phyloP scores from a whole-genome alignment of 108 stramenopile species.

The Nannochloropsis salina region DNA sequence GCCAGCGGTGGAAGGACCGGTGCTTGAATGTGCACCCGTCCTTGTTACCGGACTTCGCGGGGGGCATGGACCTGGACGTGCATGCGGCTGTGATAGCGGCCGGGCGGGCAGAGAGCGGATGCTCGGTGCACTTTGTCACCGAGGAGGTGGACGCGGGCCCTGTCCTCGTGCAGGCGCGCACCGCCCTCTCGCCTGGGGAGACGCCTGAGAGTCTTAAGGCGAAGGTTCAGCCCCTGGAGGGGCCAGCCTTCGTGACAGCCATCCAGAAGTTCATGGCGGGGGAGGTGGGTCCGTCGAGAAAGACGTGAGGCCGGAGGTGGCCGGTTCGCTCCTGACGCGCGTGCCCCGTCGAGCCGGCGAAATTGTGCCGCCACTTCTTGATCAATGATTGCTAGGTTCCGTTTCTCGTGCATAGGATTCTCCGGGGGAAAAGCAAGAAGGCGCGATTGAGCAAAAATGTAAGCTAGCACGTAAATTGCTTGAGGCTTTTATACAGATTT shows the following conservation, averaged over 20 bases:
- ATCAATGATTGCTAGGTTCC: too few relatives aligned
- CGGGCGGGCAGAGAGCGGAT: constrained; percentile 80
- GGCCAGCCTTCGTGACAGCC: constrained; percentile 88
- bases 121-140: constrained; percentile 95
- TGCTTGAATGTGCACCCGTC: constrained; percentile 98
- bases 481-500: too few relatives aligned
- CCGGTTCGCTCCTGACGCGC: too few relatives aligned
- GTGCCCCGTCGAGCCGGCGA: too few relatives aligned
- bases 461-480: too few relatives aligned
- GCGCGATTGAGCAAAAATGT: too few relatives aligned
- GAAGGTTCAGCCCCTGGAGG: constrained; percentile 91
- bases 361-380: too few relatives aligned
- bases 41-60: constrained; percentile 92
- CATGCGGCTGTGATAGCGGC: constrained; percentile 95
- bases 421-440: too few relatives aligned
- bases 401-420: too few relatives aligned
- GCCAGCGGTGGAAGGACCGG: constrained; percentile 75
- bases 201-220: constrained; percentile 90
- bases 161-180: constrained; percentile 76
- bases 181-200: constrained; percentile 65
- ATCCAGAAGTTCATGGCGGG: constrained; percentile 57
- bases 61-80: constrained; percentile 97
- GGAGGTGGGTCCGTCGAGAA: background rate
- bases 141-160: constrained; percentile 96
- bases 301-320: background rate